Percentiles rank a stretch among this genome's conserved stretches.
phyloP scores from a whole-genome alignment of 1,284 basidiomycete genomes.

The Trichosporon sp. region DNA sequence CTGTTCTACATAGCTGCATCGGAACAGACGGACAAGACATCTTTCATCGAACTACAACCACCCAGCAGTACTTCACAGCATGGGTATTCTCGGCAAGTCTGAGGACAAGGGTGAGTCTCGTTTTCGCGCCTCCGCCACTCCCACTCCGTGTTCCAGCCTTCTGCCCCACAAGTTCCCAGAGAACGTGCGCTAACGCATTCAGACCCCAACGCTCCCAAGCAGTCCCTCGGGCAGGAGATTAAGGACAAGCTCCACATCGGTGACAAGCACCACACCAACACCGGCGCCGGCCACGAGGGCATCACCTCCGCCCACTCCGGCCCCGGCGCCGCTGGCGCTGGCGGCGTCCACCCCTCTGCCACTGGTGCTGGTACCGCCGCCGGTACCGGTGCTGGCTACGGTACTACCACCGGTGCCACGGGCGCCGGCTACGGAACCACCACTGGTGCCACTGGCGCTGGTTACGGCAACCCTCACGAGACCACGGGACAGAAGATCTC shows the following conservation, averaged over 20 bases:
- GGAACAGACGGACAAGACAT: conserved; percentile 10
- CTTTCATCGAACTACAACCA: neutral
- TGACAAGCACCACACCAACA: conserved; percentile 7
- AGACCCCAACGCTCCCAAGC: neutral
- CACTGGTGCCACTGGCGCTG: neutral
- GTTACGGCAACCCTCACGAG: neutral
- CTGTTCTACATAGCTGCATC: conserved; percentile 8
- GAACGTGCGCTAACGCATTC: neutral
- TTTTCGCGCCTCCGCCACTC: neutral
- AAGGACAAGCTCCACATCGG: conserved; percentile 10
- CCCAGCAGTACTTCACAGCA: neutral
- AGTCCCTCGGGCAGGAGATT: conserved; percentile 1
- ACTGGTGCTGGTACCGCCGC: conserved; percentile 3
- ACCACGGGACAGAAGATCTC: neutral
- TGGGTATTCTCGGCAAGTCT: conserved; percentile 13
- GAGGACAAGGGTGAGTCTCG: neutral
- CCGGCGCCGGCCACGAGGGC: conserved; percentile 8
- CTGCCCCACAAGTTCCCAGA: neutral
- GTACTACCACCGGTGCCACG: neutral
- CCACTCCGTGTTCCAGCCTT: neutral
- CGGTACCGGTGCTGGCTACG: neutral
- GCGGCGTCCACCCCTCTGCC: neutral
- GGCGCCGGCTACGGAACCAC: neutral
- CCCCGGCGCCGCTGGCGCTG: conserved; percentile 7
- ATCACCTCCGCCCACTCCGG: conserved; percentile 11